These are phyloP conservation scores for Phaeophleospora eucalypticola DNA, from an alignment of 2,329 filamentous ascomycete species.

Conservation along the genomic window DNA sequence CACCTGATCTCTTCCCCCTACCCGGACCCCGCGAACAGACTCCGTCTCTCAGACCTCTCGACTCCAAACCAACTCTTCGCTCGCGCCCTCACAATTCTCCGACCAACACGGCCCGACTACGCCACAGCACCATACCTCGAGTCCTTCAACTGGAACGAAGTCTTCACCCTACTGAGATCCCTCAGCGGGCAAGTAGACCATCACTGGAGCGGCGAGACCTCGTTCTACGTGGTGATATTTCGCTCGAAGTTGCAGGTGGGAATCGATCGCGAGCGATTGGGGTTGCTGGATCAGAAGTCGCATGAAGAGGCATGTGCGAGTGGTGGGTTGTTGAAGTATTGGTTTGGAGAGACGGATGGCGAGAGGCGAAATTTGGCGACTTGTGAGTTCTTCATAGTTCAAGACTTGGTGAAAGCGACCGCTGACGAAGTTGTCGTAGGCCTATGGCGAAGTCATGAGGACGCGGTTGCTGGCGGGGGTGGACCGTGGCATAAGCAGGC, in stretches of 20 bases:
- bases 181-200: slow-evolving; percentile 50
- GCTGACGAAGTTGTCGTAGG: slow-evolving; percentile 49
- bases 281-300: slow-evolving; percentile 69
- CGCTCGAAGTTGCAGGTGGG: slow-evolving; percentile 65
- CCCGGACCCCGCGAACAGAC: slow-evolving; percentile 62
- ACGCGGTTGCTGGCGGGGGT: slow-evolving; percentile 57
- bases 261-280: slow-evolving; percentile 65
- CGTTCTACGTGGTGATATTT: slow-evolving; percentile 82
- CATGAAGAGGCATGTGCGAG: slow-evolving; percentile 75
- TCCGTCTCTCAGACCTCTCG: slow-evolving; percentile 66
- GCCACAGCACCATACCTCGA: slow-evolving; percentile 69
- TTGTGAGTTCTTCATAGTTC: slow-evolving; percentile 32
- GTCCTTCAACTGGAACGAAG: slow-evolving; percentile 70
- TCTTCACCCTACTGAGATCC: slow-evolving; percentile 43
- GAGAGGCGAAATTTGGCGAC: slow-evolving; percentile 77
- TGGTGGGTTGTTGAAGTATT: slow-evolving; percentile 86
- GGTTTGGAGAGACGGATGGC: slow-evolving; percentile 73
- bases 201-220: slow-evolving; percentile 15
- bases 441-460: slow-evolving; percentile 58
- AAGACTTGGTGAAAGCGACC: not conserved
- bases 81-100: slow-evolving; percentile 63
- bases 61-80: slow-evolving; percentile 65
- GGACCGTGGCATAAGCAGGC: slow-evolving; percentile 57
- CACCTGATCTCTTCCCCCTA: slow-evolving; percentile 63
- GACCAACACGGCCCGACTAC: slow-evolving; percentile 64